These are phyloP conservation scores for Hypericum perforatum DNA, from an alignment of 345 rosid genomes.

Conservation along the genomic window DNA sequence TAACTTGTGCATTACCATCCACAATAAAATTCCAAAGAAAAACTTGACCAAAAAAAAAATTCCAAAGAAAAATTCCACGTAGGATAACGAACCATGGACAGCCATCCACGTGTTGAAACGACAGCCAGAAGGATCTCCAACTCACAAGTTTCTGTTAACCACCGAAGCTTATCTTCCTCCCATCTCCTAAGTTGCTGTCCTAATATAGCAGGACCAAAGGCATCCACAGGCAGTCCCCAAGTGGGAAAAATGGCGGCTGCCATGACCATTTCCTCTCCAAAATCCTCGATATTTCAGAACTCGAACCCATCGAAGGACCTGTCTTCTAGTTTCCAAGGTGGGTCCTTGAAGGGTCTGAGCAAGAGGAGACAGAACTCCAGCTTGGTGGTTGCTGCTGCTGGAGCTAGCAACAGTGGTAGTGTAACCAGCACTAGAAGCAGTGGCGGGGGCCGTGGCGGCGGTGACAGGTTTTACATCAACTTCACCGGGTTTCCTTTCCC, in stretches of 20 bases:
- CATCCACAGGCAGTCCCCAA: not conserved
- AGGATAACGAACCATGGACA: conserved; percentile 19
- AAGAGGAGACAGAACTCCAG: conserved; percentile 18
- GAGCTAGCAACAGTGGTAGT: conserved; percentile 20
- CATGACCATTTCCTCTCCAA: conserved; percentile 48
- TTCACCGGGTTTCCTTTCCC: conserved; percentile 95
- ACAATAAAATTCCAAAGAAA: conserved; percentile 8
- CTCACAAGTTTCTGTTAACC: conserved; percentile 2
- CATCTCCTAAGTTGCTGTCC: not conserved
- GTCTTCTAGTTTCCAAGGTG: conserved; percentile 33
- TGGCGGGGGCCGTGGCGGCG: conserved; percentile 3
- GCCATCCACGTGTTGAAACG: conserved; percentile 41
- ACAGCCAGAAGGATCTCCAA: conserved; percentile 23
- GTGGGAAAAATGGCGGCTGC: conserved; percentile 37
- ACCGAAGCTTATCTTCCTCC: not conserved
- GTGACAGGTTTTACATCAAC: conserved; percentile 65
- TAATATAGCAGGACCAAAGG: not conserved
- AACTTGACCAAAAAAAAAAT: too few species aligned
- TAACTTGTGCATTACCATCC: conserved; percentile 1
- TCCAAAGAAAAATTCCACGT: conserved; percentile 14
- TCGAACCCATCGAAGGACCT: conserved; percentile 29
- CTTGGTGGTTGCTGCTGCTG: conserved; percentile 40
- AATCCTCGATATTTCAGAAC: conserved; percentile 32
- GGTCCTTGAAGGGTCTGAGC: conserved; percentile 31
- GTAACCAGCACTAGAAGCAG: conserved; percentile 19